Evolutionary conservation across 257 asterid genomes (phyloP), one percentile per base, ranked within the genome.

Genomic region (Thymus quinquecostatus): DNA sequence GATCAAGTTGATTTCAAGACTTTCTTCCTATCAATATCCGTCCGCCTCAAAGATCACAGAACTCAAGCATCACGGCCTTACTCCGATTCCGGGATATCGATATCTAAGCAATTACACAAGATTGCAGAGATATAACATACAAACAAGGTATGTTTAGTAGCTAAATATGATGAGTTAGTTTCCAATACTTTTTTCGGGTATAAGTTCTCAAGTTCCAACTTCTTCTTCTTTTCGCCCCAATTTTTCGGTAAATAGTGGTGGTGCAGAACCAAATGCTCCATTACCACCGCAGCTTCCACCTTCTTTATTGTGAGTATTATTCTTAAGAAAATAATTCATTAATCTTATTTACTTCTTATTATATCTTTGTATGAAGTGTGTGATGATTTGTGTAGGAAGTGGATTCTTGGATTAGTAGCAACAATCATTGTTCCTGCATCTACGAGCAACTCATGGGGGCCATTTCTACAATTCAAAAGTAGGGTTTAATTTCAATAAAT

Each of bases 261-360:
- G 38, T 12, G 60, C 43, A 79, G 72, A 69, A 77, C 71, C 75
- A 13, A 76, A 71, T 71, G 73, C 85, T 56, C 89, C 89, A 63
- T 66, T 70, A 77, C 85, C 89, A 47, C 68, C 86, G 51, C 72
- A 65, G 27, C 81, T 81, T 65, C 80, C 89, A 29, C 55, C 87
- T 55, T 74, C 78, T 36, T 53, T 53, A 7, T 36, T 13, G 89
- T 82, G 70, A 75, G 81, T 62, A 60, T 51, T 60, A 59, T 54
- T 60, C 43, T n/a, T 53, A 1, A 11, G 32, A 11, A 73, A 43
- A 55, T 36, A n/a, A 2, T 13, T 65, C 3, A 47, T 55, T 44
- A 9, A 3, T n/a, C 2, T 12, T 14, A 7, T 8, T 9, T 12
- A 55, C 36, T 8, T 10, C 3, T 50, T 3, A 11, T 11, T 53